Conservation (phyloP, 1,139 yeast species). For the Candida sojae region DNA sequence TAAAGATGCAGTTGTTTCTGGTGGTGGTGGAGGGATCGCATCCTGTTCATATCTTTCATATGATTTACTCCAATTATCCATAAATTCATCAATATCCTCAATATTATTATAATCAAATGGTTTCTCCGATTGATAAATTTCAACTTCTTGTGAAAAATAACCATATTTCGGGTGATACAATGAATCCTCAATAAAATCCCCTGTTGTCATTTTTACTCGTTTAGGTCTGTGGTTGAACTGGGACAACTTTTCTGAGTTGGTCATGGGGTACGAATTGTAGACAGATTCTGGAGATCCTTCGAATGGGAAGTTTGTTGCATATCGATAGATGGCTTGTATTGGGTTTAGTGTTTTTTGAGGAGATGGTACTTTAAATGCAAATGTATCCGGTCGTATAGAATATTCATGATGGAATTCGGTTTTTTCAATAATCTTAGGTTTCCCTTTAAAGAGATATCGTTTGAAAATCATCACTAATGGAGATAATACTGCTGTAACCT, state of each 20-base stretch:
- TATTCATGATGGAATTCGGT: conserved; percentile 45
- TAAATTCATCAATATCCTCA: conserved; percentile 67
- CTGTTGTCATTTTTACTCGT: conserved; percentile 65
- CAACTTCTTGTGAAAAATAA: conserved; percentile 76
- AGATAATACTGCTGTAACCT: too few relatives aligned
- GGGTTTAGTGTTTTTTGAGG: conserved; percentile 30
- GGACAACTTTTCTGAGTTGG: conserved; percentile 49
- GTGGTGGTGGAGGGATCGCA: conserved; percentile 1
- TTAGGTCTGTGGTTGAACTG: conserved; percentile 54
- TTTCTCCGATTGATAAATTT: conserved; percentile 64
- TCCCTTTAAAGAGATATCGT: conserved; percentile 10
- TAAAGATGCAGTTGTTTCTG: conserved; percentile 7
- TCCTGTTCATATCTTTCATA: conserved; percentile 54
- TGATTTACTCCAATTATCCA: conserved; percentile 68
- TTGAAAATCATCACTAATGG: conserved; percentile 1
- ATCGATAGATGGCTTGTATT: conserved; percentile 40
- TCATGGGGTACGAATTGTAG: conserved; percentile 38
- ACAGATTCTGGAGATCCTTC: conserved; percentile 42
- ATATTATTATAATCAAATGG: conserved; percentile 65
- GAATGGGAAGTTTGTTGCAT: conserved; percentile 50
- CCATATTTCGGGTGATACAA: conserved; percentile 82
- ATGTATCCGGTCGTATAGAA: conserved; percentile 50
- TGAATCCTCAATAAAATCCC: conserved; percentile 85
- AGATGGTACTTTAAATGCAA: conserved; percentile 44
- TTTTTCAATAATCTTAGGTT: conserved; percentile 21